Conservation (phyloP, 2,329 filamentous ascomycete genomes). For the Aspergillus versicolor region DNA sequence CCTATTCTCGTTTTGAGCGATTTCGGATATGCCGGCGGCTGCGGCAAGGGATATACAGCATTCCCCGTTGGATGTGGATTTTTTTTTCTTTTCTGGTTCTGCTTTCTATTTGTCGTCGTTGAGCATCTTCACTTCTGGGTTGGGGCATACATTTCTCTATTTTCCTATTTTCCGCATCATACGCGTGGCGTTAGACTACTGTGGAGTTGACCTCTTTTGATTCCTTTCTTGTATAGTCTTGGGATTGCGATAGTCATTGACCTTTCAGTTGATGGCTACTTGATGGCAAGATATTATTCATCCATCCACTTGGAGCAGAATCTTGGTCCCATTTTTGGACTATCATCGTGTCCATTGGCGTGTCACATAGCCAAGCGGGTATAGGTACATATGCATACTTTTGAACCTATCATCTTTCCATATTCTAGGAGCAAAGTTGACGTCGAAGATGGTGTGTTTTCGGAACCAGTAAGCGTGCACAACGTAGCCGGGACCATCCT, state of each 20-base stretch:
- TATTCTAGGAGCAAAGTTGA: conserved; percentile 3
- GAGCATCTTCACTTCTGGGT: conserved; percentile 16
- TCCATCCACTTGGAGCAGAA: conserved; percentile 14
- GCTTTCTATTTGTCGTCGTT: conserved; percentile 7
- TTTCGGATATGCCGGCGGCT: background rate
- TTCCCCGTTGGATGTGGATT: background rate
- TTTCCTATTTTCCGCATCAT: conserved; percentile 14
- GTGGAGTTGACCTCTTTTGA: conserved; percentile 20
- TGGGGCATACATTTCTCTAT: conserved; percentile 12
- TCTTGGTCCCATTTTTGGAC: conserved; percentile 7
- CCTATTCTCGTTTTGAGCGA: background rate
- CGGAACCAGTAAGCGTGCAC: conserved; percentile 17
- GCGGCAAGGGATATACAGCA: background rate
- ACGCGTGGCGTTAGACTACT: conserved; percentile 28
- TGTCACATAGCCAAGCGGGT: conserved; percentile 19
- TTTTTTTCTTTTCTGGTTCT: conserved; percentile 3
- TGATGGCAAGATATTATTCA: conserved; percentile 11
- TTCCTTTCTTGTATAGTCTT: conserved; percentile 14
- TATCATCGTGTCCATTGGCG: conserved; percentile 15
- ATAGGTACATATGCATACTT: conserved; percentile 22
- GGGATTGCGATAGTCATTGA: conserved; percentile 3
- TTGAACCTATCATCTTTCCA: conserved; percentile 13
- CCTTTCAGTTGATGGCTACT: conserved; percentile 1
- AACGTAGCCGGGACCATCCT: conserved; percentile 19
- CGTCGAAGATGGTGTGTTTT: background rate